phyloP scores from a whole-genome alignment of 2,329 filamentous ascomycete genomes.

The Cladorrhinum sp. region DNA sequence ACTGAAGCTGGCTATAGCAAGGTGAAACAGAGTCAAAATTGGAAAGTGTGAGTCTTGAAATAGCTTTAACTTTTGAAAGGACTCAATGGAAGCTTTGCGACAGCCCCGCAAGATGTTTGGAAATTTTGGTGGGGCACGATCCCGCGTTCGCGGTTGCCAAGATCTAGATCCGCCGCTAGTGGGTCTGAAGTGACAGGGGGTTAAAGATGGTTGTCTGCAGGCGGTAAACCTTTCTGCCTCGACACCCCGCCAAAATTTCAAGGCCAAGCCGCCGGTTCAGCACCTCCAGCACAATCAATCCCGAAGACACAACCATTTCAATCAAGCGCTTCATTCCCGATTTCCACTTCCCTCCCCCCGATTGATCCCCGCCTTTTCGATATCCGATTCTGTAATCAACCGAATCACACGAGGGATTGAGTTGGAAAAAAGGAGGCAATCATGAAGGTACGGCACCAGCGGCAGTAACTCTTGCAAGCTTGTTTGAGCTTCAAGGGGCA shows the following conservation, averaged over 20 bases:
- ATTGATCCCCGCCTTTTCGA: not conserved
- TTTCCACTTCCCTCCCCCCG: too few relatives aligned
- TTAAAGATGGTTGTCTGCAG: not conserved
- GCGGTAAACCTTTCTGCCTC: conserved; percentile 23
- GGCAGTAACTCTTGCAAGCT: not conserved
- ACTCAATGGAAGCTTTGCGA: not conserved
- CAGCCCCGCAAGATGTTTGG: not conserved
- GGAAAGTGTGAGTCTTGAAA: too few relatives aligned
- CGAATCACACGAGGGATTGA: not conserved
- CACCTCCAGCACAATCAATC: not conserved
- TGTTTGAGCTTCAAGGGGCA: conserved; percentile 1
- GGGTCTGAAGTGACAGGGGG: not conserved
- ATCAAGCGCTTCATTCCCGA: too few relatives aligned
- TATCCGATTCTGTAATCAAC: not conserved
- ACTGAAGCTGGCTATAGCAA: too few relatives aligned
- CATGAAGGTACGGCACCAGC: conserved; percentile 21
- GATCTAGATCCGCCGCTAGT: not conserved
- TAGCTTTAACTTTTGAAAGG: not conserved
- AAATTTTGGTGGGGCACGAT: not conserved
- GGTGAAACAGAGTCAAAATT: too few relatives aligned
- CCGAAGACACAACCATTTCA: not conserved
- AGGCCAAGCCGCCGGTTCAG: conserved; percentile 7
- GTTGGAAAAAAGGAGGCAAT: not conserved
- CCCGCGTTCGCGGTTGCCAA: not conserved
- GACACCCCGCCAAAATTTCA: conserved; percentile 30